Conservation (phyloP, 371 early-diverging fungal genomes). For the Batrachochytrium dendrobatidis region DNA sequence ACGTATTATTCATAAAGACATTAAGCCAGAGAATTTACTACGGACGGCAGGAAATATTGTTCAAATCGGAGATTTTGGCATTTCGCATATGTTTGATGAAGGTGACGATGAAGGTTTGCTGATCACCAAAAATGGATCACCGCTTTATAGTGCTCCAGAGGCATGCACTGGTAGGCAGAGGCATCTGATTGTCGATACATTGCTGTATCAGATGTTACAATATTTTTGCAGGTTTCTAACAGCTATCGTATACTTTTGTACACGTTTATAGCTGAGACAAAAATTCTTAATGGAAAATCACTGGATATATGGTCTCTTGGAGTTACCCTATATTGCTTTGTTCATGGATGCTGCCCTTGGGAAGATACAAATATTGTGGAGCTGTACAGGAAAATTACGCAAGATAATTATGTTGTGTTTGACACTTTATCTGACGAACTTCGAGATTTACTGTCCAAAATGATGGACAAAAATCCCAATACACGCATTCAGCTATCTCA, state of each 20-base stretch:
- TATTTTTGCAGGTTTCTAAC: neutral
- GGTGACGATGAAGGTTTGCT: constrained; percentile 27
- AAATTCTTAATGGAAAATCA: constrained; percentile 28
- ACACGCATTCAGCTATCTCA: constrained; percentile 67
- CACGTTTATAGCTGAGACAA: constrained; percentile 12
- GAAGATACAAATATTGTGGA: constrained; percentile 56
- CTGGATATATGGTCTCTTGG: constrained; percentile 49
- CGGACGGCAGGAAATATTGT: constrained; percentile 27
- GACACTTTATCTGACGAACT: constrained; percentile 27
- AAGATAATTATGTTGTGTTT: constrained; percentile 38
- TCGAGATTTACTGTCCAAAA: constrained; percentile 53
- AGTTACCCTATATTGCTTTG: constrained; percentile 90
- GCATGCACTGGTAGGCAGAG: constrained; percentile 34
- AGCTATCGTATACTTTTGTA: neutral
- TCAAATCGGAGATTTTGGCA: constrained; percentile 51
- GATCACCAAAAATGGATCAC: constrained; percentile 37
- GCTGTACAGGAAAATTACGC: constrained; percentile 60
- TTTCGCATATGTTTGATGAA: constrained; percentile 43
- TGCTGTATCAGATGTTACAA: no score
- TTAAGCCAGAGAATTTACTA: constrained; percentile 53
- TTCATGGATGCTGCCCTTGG: constrained; percentile 89
- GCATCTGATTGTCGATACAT: neutral
- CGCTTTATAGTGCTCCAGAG: constrained; percentile 43
- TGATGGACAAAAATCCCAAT: constrained; percentile 75
- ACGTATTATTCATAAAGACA: constrained; percentile 46